Conservation (phyloP, 2,329 filamentous ascomycete species). For the Trichoderma simmonsii region DNA sequence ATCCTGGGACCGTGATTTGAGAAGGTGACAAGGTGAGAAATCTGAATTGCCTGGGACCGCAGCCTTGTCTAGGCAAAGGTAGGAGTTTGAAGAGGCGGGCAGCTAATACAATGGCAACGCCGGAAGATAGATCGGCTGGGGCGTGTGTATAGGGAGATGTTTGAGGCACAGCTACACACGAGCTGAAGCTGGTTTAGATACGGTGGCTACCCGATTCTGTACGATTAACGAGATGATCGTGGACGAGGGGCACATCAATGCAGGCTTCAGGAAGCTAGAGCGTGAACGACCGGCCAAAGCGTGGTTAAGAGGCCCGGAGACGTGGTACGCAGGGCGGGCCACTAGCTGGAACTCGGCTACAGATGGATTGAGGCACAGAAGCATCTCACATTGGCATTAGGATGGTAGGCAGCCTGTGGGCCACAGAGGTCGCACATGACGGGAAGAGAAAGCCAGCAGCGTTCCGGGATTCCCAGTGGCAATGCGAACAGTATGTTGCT, state of each 20-base stretch:
- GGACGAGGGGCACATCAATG: conserved; percentile 9
- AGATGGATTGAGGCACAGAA: neutral
- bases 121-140: neutral
- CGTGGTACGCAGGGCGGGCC: neutral
- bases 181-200: neutral
- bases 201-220: neutral
- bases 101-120: neutral
- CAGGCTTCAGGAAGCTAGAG: conserved; percentile 10
- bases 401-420: conserved; percentile 9
- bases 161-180: neutral
- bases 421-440: conserved; percentile 5
- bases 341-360: neutral
- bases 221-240: conserved; percentile 4
- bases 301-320: conserved; percentile 10
- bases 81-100: neutral
- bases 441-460: neutral
- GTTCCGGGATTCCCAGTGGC: neutral
- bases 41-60: no score
- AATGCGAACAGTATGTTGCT: neutral
- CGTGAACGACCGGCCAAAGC: conserved; percentile 2
- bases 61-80: neutral
- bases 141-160: neutral
- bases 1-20: neutral
- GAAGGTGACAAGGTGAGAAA: neutral
- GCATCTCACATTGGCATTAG: neutral